Conservation (phyloP, 768 basidiomycete species). For the Lactarius trivialis region DNA sequence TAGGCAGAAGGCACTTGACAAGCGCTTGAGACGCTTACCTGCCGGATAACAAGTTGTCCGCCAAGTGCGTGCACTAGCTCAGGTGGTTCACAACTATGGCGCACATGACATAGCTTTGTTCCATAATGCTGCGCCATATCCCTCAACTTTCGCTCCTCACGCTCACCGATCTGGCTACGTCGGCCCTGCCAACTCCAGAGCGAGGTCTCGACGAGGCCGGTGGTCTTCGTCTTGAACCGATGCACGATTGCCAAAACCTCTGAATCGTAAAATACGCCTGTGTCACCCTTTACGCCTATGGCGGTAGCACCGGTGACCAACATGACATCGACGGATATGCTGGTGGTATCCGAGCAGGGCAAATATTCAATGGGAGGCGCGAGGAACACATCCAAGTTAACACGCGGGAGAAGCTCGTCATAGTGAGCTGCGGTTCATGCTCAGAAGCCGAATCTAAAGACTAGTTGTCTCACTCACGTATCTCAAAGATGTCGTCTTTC, state of each 20-base stretch:
- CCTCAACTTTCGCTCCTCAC: conserved; percentile 58
- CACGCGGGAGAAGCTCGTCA: conserved; percentile 40
- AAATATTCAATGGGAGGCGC: conserved; percentile 25
- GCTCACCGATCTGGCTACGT: conserved; percentile 44
- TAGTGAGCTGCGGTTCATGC: conserved; percentile 23
- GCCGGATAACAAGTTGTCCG: conserved; percentile 64
- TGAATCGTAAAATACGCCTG: conserved; percentile 62
- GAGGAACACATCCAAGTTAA: conserved; percentile 46
- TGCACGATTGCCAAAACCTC: conserved; percentile 67
- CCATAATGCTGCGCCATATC: conserved; percentile 72
- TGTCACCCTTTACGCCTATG: conserved; percentile 39
- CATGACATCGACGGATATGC: conserved; percentile 72
- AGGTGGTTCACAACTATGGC: conserved; percentile 58
- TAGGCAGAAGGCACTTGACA: background rate
- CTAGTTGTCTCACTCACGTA: conserved; percentile 29
- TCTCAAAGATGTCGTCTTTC: conserved; percentile 21
- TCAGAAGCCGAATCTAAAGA: conserved; percentile 3
- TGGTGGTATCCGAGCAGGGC: conserved; percentile 36
- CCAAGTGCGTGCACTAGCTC: conserved; percentile 61
- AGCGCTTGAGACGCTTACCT: conserved; percentile 43
- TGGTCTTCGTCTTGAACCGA: conserved; percentile 58
- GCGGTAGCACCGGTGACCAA: conserved; percentile 47
- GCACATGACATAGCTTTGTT: conserved; percentile 40
- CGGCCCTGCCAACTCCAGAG: conserved; percentile 78
- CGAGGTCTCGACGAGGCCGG: conserved; percentile 57